Conservation (phyloP, 2,329 filamentous ascomycete genomes). For the Penicillium sp. region DNA sequence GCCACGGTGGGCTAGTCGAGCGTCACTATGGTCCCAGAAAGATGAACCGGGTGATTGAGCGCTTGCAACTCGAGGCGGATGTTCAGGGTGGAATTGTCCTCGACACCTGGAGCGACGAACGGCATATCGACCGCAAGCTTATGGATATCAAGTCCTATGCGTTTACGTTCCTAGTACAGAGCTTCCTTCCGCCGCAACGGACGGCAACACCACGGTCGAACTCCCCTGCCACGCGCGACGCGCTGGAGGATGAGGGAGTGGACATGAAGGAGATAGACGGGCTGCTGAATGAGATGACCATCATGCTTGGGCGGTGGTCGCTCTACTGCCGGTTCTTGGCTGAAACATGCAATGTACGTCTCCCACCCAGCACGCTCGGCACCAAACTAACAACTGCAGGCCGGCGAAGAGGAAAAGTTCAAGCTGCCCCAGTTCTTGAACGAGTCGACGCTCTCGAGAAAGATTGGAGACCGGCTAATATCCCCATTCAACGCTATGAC, state of each 20-base stretch:
- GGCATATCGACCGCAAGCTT: constrained; percentile 79
- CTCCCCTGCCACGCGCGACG: constrained; percentile 71
- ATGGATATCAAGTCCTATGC: constrained; percentile 98
- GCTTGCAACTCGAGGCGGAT: constrained; percentile 91
- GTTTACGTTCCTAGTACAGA: constrained; percentile 95
- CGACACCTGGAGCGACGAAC: constrained; percentile 93
- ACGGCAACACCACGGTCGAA: constrained; percentile 70
- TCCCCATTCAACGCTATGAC: constrained; percentile 90
- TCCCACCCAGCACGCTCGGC: background rate
- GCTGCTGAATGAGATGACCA: constrained; percentile 81
- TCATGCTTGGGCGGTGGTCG: constrained; percentile 94
- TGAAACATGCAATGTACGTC: constrained; percentile 77
- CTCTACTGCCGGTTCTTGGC: constrained; percentile 89
- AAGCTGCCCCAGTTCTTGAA: constrained; percentile 73
- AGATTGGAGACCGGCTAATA: constrained; percentile 74
- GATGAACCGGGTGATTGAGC: constrained; percentile 93
- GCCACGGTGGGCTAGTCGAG: constrained; percentile 88
- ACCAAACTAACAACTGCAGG: constrained; percentile 24
- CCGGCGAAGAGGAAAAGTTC: constrained; percentile 59
- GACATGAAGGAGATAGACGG: constrained; percentile 97
- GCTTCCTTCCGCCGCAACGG: constrained; percentile 78
- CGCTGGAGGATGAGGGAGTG: constrained; percentile 88
- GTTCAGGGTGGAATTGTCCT: constrained; percentile 94
- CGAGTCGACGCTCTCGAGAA: constrained; percentile 79
- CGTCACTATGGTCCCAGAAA: constrained; percentile 90